Evolutionary conservation across 805 yeast species (phyloP).

Genomic region (Pichia nakasei): DNA sequence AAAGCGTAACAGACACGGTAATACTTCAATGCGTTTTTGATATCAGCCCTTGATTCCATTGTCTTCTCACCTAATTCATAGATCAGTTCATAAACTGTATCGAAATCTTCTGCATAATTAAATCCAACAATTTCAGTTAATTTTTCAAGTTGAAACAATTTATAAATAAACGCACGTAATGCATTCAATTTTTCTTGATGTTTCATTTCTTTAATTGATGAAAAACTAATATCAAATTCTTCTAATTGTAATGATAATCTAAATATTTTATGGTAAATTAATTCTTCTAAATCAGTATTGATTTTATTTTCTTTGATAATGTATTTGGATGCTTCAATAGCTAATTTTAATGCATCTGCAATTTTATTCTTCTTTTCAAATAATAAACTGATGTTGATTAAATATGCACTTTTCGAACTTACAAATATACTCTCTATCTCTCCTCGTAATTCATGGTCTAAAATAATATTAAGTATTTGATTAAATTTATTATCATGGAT

Average conservation of each 20-base stretch:
- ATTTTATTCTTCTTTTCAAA: slow-evolving; percentile 27
- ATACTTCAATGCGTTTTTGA: slow-evolving; percentile 30
- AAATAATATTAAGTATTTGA: background rate
- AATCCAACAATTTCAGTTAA: slow-evolving; percentile 32
- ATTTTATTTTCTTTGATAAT: slow-evolving; percentile 6
- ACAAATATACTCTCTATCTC: slow-evolving; percentile 16
- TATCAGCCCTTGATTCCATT: slow-evolving; percentile 14
- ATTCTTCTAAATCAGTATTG: slow-evolving; percentile 15
- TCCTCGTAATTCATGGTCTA: background rate
- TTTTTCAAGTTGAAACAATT: slow-evolving; percentile 31
- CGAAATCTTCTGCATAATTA: slow-evolving; percentile 36
- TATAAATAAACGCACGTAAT: slow-evolving; percentile 29
- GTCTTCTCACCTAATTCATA: slow-evolving; percentile 21
- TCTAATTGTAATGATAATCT: slow-evolving; percentile 23
- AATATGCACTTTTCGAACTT: slow-evolving; percentile 29
- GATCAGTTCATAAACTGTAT: slow-evolving; percentile 35
- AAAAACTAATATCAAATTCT: slow-evolving; percentile 24
- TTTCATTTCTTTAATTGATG: slow-evolving; percentile 21
- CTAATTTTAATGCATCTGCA: slow-evolving; percentile 29
- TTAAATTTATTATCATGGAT: background rate
- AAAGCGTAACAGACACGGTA: slow-evolving; percentile 45
- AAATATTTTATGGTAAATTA: slow-evolving; percentile 20
- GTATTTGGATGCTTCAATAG: slow-evolving; percentile 15
- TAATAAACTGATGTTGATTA: slow-evolving; percentile 29
- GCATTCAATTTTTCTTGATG: slow-evolving; percentile 17